Evolutionary conservation across 805 yeast genomes (phyloP).

Genomic region (Wickerhamomyces kurtzmanii): DNA sequence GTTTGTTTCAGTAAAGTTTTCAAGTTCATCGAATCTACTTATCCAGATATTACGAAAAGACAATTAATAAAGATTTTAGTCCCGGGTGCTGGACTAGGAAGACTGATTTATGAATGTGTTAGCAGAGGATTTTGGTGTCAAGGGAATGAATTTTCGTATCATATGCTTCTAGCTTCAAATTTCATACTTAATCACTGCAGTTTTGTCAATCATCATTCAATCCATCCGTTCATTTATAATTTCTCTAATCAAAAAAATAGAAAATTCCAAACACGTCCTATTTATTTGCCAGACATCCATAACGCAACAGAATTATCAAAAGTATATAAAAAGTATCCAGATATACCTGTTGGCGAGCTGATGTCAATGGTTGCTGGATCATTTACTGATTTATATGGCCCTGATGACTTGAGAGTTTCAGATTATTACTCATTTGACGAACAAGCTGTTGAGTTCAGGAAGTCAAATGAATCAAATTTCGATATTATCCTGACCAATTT

Average conservation of each 20-base stretch:
- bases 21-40: slow-evolving; percentile 18
- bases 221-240: slow-evolving; percentile 49
- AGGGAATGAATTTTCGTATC: slow-evolving; percentile 60
- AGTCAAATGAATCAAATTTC: slow-evolving; percentile 25
- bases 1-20: slow-evolving; percentile 28
- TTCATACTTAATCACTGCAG: slow-evolving; percentile 39
- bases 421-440: slow-evolving; percentile 18
- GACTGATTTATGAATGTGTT: slow-evolving; percentile 48
- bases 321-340: slow-evolving; percentile 23
- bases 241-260: slow-evolving; percentile 35
- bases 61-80: slow-evolving; percentile 34
- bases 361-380: slow-evolving; percentile 73
- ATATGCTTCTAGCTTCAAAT: slow-evolving; percentile 49
- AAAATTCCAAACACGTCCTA: slow-evolving; percentile 37
- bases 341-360: slow-evolving; percentile 33
- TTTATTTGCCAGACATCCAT: slow-evolving; percentile 42
- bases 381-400: slow-evolving; percentile 59
- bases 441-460: slow-evolving; percentile 31
- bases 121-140: slow-evolving; percentile 48
- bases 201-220: slow-evolving; percentile 25
- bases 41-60: slow-evolving; percentile 26
- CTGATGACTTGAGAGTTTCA: slow-evolving; percentile 16
- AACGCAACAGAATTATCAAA: slow-evolving; percentile 27
- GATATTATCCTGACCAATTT: slow-evolving; percentile 44
- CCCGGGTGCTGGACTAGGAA: slow-evolving; percentile 60